These are phyloP conservation scores for Suillus bovinus DNA, from an alignment of 768 basidiomycete genomes.

Conservation along the genomic window DNA sequence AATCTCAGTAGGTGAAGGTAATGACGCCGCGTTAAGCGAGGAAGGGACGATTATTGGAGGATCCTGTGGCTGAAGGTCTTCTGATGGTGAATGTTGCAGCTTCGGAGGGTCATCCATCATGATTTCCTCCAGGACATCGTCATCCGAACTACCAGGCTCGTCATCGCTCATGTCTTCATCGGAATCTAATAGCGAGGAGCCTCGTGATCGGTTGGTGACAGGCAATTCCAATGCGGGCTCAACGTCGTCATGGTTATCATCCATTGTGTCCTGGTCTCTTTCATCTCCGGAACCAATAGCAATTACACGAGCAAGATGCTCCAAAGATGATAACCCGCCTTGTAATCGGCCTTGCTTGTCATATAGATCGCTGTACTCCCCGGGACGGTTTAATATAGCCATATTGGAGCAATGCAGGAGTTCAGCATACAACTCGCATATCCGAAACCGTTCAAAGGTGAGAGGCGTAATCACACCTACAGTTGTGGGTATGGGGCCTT, in stretches of 20 bases:
- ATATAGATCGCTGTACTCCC: slow-evolving; percentile 70
- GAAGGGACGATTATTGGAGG: slow-evolving; percentile 31
- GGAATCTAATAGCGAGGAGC: slow-evolving; percentile 58
- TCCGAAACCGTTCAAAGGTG: slow-evolving; percentile 93
- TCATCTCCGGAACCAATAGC: slow-evolving; percentile 59
- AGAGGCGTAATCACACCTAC: slow-evolving; percentile 77
- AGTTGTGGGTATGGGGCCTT: slow-evolving; percentile 68
- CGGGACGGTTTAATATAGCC: slow-evolving; percentile 85
- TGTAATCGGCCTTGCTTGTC: slow-evolving; percentile 81
- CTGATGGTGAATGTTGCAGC: slow-evolving; percentile 30
- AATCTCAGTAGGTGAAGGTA: slow-evolving; percentile 32
- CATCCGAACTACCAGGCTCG: slow-evolving; percentile 73
- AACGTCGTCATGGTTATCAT: slow-evolving; percentile 56
- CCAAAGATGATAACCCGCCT: slow-evolving; percentile 83
- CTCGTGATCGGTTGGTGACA: slow-evolving; percentile 52
- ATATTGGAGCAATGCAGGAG: slow-evolving; percentile 98
- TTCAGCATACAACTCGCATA: slow-evolving; percentile 96
- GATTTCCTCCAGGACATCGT: slow-evolving; percentile 83
- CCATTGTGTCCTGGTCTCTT: slow-evolving; percentile 54
- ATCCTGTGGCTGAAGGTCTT: slow-evolving; percentile 35
- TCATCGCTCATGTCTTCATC: slow-evolving; percentile 79
- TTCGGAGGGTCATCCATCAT: slow-evolving; percentile 62
- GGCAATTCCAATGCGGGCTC: slow-evolving; percentile 71
- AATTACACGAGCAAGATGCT: slow-evolving; percentile 85
- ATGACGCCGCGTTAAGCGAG: slow-evolving; percentile 31